phyloP scores from a whole-genome alignment of 345 rosid genomes.

The Citrus sp. region DNA sequence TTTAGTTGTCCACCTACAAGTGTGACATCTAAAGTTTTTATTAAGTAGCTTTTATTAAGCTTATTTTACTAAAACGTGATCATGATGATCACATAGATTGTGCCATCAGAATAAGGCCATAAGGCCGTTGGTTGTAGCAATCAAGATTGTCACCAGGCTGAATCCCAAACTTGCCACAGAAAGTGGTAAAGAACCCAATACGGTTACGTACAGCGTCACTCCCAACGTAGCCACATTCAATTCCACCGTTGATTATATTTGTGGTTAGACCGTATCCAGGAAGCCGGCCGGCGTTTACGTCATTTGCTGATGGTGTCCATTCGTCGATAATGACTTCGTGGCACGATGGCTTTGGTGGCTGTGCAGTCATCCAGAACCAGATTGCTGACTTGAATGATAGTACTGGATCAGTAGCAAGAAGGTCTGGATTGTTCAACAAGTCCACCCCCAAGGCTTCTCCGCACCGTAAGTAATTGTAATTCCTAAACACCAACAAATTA shows the following conservation, averaged over 20 bases:
- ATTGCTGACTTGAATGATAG: constrained; percentile 63
- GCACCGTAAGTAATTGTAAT: constrained; percentile 63
- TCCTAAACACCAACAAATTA: constrained; percentile 24
- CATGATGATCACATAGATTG: constrained; percentile 3
- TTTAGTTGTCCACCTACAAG: background rate
- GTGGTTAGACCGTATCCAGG: constrained; percentile 51
- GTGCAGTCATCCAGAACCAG: constrained; percentile 79
- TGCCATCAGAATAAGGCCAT: constrained; percentile 6
- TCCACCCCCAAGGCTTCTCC: constrained; percentile 52
- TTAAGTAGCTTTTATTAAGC: too few species aligned
- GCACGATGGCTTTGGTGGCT: constrained; percentile 53
- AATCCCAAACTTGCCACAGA: constrained; percentile 35
- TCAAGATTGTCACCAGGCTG: constrained; percentile 52
- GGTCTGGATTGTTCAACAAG: constrained; percentile 58
- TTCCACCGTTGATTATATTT: constrained; percentile 62
- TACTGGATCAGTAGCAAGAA: constrained; percentile 31
- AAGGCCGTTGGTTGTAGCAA: constrained; percentile 47
- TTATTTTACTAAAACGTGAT: background rate
- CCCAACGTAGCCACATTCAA: constrained; percentile 51
- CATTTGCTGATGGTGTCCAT: constrained; percentile 38
- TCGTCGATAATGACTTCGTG: constrained; percentile 47
- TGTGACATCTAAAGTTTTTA: background rate
- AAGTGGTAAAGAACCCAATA: constrained; percentile 58
- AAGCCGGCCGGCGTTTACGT: constrained; percentile 37
- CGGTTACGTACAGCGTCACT: constrained; percentile 33